Evolutionary conservation across 768 basidiomycete species (phyloP).

Genomic region (Panaeolus cyanescens): DNA sequence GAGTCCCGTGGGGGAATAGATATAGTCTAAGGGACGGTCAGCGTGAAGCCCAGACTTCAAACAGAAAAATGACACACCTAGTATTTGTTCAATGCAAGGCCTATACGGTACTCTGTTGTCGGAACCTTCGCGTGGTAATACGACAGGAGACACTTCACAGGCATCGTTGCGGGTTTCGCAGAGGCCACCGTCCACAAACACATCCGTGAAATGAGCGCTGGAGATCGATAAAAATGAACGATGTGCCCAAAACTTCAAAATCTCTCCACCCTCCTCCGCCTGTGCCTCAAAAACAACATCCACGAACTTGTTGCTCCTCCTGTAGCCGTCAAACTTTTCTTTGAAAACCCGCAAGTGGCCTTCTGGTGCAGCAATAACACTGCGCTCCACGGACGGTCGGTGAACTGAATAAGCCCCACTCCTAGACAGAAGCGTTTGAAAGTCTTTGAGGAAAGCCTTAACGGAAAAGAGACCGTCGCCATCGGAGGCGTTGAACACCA

Average conservation of each 20-base stretch:
- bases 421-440: slow-evolving; percentile 29
- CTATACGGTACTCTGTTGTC: slow-evolving; percentile 10
- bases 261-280: slow-evolving; percentile 15
- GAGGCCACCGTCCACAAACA: slow-evolving; percentile 26
- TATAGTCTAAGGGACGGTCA: slow-evolving; percentile 25
- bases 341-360: slow-evolving; percentile 20
- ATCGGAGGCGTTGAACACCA: slow-evolving; percentile 40
- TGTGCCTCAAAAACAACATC: slow-evolving; percentile 37
- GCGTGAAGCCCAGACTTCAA: background rate
- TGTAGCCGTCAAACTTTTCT: slow-evolving; percentile 32
- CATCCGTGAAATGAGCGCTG: slow-evolving; percentile 30
- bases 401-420: slow-evolving; percentile 32
- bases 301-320: slow-evolving; percentile 29
- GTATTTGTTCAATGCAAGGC: slow-evolving; percentile 22
- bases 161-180: slow-evolving; percentile 20
- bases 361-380: background rate
- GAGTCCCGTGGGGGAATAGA: slow-evolving; percentile 27
- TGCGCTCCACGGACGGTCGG: slow-evolving; percentile 13
- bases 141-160: slow-evolving; percentile 6
- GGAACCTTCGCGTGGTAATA: slow-evolving; percentile 10
- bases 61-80: slow-evolving; percentile 25
- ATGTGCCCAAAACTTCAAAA: slow-evolving; percentile 35
- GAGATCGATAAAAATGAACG: slow-evolving; percentile 38
- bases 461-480: slow-evolving; percentile 29
- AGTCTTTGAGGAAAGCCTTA: slow-evolving; percentile 33